Conservation (phyloP, 768 basidiomycete species). For the Boletus barrowsii region DNA sequence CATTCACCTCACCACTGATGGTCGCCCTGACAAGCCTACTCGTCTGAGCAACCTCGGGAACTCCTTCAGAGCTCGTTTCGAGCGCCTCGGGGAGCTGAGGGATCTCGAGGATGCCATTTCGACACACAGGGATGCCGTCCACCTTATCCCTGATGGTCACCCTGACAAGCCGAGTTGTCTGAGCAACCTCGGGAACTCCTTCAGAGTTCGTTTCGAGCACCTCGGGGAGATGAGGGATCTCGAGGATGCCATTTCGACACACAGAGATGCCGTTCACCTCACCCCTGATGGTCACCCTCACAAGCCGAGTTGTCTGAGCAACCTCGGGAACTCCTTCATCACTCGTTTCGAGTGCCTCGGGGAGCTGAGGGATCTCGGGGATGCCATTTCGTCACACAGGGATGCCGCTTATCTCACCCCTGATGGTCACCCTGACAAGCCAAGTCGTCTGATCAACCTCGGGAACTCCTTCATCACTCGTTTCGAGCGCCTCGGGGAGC, state of each 20-base stretch:
- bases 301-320: neutral
- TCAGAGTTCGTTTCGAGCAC: neutral
- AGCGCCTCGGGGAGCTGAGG: neutral
- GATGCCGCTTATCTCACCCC: no score
- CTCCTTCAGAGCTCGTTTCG: neutral
- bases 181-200: neutral
- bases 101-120: neutral
- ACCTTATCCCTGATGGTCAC: neutral
- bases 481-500: no score
- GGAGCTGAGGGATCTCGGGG: neutral
- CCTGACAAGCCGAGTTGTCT: neutral
- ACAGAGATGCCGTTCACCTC: neutral
- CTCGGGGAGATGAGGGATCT: neutral
- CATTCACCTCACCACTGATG: no score
- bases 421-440: no score
- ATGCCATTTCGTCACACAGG: neutral
- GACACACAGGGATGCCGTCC: neutral
- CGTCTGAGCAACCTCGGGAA: no score
- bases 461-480: no score
- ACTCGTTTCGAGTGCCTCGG: neutral
- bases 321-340: neutral
- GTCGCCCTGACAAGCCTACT: no score
- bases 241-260: neutral
- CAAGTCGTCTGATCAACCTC: no score
- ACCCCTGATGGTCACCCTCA: neutral